Evolutionary conservation across 345 rosid genomes (phyloP).

Genomic region (Corymbia maculata): DNA sequence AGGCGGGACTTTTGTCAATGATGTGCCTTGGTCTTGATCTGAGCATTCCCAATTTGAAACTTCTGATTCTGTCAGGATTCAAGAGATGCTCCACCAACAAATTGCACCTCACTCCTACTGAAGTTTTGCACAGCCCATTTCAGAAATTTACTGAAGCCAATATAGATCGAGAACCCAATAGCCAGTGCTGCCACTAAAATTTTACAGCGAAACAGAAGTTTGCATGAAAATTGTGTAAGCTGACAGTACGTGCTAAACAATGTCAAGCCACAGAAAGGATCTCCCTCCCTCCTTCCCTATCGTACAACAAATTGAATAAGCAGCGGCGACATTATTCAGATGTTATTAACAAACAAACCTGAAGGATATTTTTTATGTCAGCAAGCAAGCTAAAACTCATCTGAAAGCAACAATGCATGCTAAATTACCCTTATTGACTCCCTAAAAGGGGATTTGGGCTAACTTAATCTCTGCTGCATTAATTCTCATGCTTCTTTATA

Average conservation of each 20-base stretch:
- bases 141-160: not conserved
- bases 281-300: not conserved
- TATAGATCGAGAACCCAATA: not conserved
- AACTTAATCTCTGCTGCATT: rapidly evolving
- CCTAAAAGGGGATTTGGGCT: not conserved
- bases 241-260: not conserved
- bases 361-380: rapidly evolving
- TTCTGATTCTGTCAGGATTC: not conserved
- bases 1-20: not conserved
- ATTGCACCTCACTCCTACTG: not conserved
- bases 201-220: not conserved
- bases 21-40: not conserved
- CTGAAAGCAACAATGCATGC: not conserved
- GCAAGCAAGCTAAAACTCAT: not conserved
- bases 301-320: not conserved
- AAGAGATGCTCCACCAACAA: not conserved
- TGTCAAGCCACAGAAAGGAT: not conserved
- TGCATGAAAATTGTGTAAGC: not conserved
- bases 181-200: not conserved
- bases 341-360: not conserved
- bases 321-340: rapidly evolving
- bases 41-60: not conserved
- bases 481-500: not conserved
- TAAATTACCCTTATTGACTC: not conserved
- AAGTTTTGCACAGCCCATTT: not conserved